These are phyloP conservation scores for Aspergillus thermomutatus DNA, from an alignment of 2,329 filamentous ascomycete species.

Conservation along the genomic window DNA sequence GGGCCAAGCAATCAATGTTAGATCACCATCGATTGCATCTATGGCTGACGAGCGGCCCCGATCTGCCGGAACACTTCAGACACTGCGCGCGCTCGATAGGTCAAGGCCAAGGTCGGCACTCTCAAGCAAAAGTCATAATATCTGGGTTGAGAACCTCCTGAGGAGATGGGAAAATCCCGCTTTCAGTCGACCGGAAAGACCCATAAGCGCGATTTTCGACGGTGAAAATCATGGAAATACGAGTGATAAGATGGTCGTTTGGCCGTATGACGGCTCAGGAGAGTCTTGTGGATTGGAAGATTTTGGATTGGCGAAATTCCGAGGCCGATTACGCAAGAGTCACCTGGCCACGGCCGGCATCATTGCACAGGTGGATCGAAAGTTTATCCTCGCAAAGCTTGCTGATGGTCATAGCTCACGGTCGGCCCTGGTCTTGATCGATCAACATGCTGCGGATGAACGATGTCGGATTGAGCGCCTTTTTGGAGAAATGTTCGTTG, in stretches of 20 bases:
- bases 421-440: slow-evolving; percentile 66
- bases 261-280: slow-evolving; percentile 18
- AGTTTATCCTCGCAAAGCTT: slow-evolving; percentile 76
- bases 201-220: slow-evolving; percentile 39
- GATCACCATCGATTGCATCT: slow-evolving; percentile 8
- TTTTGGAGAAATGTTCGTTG: slow-evolving; percentile 53
- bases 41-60: slow-evolving; percentile 10
- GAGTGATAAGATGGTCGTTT: slow-evolving; percentile 11
- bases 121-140: slow-evolving; percentile 10
- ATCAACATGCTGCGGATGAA: slow-evolving; percentile 95
- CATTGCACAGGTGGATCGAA: slow-evolving; percentile 80
- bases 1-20: slow-evolving; percentile 27
- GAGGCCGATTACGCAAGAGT: slow-evolving; percentile 56
- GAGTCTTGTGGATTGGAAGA: slow-evolving; percentile 20
- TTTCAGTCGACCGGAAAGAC: slow-evolving; percentile 55
- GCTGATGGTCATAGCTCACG: background rate
- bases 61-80: slow-evolving; percentile 15
- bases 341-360: slow-evolving; percentile 61
- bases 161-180: slow-evolving; percentile 71
- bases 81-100: slow-evolving; percentile 2
- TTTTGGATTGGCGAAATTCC: slow-evolving; percentile 27
- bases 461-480: slow-evolving; percentile 74
- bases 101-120: slow-evolving; percentile 17
- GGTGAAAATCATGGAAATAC: slow-evolving; percentile 13
- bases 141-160: slow-evolving; percentile 62